Conservation (phyloP, 176 grass and related monocot genomes). For the Avena sativa region DNA sequence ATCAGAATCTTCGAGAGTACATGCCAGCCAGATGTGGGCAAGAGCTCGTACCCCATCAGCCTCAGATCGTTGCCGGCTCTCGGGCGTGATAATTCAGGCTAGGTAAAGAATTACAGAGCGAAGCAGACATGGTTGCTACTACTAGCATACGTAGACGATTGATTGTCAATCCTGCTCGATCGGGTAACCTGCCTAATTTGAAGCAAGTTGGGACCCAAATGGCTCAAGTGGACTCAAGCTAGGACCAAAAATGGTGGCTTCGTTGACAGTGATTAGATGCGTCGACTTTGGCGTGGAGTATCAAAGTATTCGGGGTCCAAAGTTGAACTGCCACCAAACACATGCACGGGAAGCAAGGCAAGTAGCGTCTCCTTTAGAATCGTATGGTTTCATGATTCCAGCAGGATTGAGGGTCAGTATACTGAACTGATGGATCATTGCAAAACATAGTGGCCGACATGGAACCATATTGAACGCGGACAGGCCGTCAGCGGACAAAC, state of each 20-base stretch:
- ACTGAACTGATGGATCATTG: background rate
- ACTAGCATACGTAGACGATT: background rate
- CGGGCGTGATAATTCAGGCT: too few species aligned
- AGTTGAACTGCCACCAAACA: background rate
- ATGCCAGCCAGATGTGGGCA: background rate
- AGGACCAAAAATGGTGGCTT: background rate
- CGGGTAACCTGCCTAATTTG: background rate
- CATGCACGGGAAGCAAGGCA: background rate
- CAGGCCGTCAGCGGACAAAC: background rate
- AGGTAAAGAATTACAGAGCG: too few species aligned
- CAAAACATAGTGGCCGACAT: background rate
- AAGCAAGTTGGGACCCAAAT: background rate
- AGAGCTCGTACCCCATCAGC: background rate
- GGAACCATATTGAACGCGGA: too few species aligned
- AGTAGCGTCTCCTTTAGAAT: too few species aligned
- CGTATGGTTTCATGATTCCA: background rate
- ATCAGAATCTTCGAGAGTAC: background rate
- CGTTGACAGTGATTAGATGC: background rate
- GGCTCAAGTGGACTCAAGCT: background rate
- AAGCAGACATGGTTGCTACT: background rate
- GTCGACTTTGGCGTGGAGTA: background rate
- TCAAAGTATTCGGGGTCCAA: background rate
- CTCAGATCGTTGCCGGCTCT: background rate
- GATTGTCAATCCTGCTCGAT: too few species aligned
- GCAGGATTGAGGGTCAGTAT: background rate